Evolutionary conservation across 2,329 filamentous ascomycete genomes (phyloP).

Genomic region (Neonectria neomacrospora): DNA sequence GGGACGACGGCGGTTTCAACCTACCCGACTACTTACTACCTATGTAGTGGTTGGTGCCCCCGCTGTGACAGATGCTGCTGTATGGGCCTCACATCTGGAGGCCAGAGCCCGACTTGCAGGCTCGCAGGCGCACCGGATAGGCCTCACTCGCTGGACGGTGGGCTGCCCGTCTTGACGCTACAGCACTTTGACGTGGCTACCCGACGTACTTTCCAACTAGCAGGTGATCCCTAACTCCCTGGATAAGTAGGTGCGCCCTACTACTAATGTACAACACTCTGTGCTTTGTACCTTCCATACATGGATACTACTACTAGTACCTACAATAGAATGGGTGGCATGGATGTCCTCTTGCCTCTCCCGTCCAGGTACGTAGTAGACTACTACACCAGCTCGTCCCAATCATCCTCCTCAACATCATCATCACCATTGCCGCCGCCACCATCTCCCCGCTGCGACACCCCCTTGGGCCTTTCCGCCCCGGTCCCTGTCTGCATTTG

Average conservation of each 20-base stretch:
- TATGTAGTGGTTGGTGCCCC: too few species aligned
- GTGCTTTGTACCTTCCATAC: background rate
- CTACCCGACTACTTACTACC: too few species aligned
- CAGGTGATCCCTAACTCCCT: background rate
- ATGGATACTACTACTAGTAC: too few species aligned
- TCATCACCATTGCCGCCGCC: constrained; percentile 20
- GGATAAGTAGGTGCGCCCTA: too few species aligned
- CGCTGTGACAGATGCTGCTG: constrained; percentile 35
- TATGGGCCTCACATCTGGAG: too few species aligned
- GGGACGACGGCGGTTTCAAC: constrained; percentile 43
- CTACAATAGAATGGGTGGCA: background rate
- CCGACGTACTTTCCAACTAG: too few species aligned
- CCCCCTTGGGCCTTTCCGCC: constrained; percentile 26
- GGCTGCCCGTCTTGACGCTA: too few species aligned
- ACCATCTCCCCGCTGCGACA: constrained; percentile 20
- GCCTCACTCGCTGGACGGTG: too few species aligned
- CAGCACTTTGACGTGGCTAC: too few species aligned
- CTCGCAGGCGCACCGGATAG: background rate
- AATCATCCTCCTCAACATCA: constrained; percentile 26
- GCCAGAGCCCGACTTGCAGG: too few species aligned
- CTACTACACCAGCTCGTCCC: constrained; percentile 35
- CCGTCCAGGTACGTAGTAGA: too few species aligned
- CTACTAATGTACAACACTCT: too few species aligned
- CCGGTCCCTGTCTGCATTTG: constrained; percentile 21
- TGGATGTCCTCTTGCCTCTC: background rate